A percentile compares a stretch with the other conserved stretches of the same genome.
phyloP scores from a whole-genome alignment of 352 stramenopile genomes.

The Globisporangium takayamanum region DNA sequence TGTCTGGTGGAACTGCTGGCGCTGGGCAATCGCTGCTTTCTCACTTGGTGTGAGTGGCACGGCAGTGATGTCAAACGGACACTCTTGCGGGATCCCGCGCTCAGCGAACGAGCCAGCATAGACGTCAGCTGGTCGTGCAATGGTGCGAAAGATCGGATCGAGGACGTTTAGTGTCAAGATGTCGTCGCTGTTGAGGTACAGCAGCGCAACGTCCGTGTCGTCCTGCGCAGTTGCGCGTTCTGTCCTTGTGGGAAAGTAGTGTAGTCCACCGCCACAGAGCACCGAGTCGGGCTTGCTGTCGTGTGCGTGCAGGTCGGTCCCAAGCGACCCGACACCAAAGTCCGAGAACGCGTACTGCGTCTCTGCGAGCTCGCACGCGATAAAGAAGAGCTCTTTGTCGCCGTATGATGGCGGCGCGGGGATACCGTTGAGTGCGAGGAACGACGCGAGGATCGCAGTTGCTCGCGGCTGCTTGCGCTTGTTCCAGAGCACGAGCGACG shows the following conservation, averaged over 20 bases:
- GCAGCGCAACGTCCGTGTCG: constrained; percentile 5
- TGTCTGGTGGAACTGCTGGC: constrained; percentile 43
- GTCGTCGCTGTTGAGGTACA: constrained; percentile 72
- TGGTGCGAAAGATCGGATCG: constrained; percentile 39
- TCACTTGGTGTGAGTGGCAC: constrained; percentile 33
- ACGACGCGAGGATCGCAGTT: constrained; percentile 55
- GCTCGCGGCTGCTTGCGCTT: constrained; percentile 60
- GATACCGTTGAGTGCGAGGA: constrained; percentile 38
- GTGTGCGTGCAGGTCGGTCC: constrained; percentile 28
- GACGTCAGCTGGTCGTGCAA: constrained; percentile 37
- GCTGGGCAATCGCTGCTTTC: constrained; percentile 27
- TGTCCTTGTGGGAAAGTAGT: constrained; percentile 42
- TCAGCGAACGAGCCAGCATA: constrained; percentile 43
- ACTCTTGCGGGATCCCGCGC: constrained; percentile 37
- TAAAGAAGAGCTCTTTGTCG: constrained; percentile 78
- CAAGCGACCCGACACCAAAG: constrained; percentile 49
- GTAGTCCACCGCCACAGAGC: constrained; percentile 48
- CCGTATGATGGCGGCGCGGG: constrained; percentile 41
- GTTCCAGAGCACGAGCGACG: constrained; percentile 68
- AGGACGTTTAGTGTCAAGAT: constrained; percentile 43
- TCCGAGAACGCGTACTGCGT: constrained; percentile 65
- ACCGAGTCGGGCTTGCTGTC: constrained; percentile 21
- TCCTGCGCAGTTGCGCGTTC: constrained; percentile 3
- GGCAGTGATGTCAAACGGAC: constrained; percentile 43
- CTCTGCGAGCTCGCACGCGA: constrained; percentile 61